Conservation (phyloP, 2,329 filamentous ascomycete genomes). For the Juglanconis juglandina region DNA sequence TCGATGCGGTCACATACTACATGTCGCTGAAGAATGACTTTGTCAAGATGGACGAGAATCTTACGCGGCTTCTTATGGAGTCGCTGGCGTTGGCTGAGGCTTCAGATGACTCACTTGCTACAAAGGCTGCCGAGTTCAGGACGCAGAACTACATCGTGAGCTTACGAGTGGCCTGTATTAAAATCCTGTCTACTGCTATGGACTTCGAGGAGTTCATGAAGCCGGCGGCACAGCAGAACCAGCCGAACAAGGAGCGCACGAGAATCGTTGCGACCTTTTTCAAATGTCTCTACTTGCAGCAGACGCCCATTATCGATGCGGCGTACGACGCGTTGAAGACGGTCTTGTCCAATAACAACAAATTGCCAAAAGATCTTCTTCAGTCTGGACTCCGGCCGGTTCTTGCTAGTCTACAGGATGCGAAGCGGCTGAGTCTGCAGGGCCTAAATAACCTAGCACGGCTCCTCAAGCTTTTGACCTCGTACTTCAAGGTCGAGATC, state of each 20-base stretch:
- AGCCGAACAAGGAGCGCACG: conserved; percentile 61
- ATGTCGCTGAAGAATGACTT: conserved; percentile 85
- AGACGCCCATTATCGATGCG: conserved; percentile 85
- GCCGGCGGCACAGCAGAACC: conserved; percentile 35
- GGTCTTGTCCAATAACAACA: conserved; percentile 82
- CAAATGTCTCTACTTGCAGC: conserved; percentile 93
- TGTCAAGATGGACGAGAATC: conserved; percentile 84
- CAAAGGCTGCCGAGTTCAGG: conserved; percentile 90
- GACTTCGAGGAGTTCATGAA: conserved; percentile 87
- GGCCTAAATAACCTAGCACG: conserved; percentile 88
- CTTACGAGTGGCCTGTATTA: conserved; percentile 88
- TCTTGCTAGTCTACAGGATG: conserved; percentile 92
- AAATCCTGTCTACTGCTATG: conserved; percentile 89
- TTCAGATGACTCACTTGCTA: conserved; percentile 84
- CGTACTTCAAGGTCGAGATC: conserved; percentile 99
- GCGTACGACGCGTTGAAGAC: conserved; percentile 87
- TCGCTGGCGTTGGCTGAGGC: conserved; percentile 91
- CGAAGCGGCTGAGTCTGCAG: conserved; percentile 82
- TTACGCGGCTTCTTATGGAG: conserved; percentile 88
- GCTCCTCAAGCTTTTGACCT: conserved; percentile 85
- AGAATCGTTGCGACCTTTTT: conserved; percentile 95
- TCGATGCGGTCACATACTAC: conserved; percentile 95
- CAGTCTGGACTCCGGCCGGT: conserved; percentile 93
- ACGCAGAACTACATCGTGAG: conserved; percentile 95
- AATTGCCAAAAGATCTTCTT: conserved; percentile 89